Evolutionary conservation across 1,139 yeast genomes (phyloP).

Genomic region (Yamadazyma oceani): DNA sequence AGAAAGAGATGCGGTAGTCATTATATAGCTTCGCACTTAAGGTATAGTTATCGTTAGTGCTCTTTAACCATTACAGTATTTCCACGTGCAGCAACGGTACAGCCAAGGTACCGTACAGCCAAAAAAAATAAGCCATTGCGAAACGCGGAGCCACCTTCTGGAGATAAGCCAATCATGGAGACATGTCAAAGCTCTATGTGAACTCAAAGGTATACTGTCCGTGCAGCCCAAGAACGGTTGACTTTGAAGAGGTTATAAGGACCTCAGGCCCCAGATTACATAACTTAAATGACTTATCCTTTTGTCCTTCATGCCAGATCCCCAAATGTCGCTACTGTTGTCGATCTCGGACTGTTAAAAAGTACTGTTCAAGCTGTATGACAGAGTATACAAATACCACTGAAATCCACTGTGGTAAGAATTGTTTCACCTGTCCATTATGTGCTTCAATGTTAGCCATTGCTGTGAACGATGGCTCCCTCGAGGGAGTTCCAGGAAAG

Average conservation of each 20-base stretch:
- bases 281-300: slow-evolving; percentile 24
- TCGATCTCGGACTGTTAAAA: slow-evolving; percentile 23
- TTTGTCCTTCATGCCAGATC: slow-evolving; percentile 40
- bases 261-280: slow-evolving; percentile 4
- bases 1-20: no score
- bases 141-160: no score
- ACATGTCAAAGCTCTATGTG: slow-evolving; percentile 10
- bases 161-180: neutral
- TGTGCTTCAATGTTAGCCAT: slow-evolving; percentile 32
- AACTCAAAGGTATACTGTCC: slow-evolving; percentile 11
- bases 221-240: slow-evolving; percentile 7
- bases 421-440: slow-evolving; percentile 42
- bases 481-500: slow-evolving; percentile 28
- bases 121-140: no score
- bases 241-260: slow-evolving; percentile 4
- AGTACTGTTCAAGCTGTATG: slow-evolving; percentile 41
- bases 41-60: no score
- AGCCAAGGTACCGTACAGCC: no score
- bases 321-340: slow-evolving; percentile 31
- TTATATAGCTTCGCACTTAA: no score
- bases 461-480: slow-evolving; percentile 20
- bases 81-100: no score
- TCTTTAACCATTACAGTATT: neutral
- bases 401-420: slow-evolving; percentile 30
- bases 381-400: slow-evolving; percentile 29